Evolutionary conservation across 2,329 filamentous ascomycete species (phyloP).

Genomic region (Cephalotrichum gorgonifer): DNA sequence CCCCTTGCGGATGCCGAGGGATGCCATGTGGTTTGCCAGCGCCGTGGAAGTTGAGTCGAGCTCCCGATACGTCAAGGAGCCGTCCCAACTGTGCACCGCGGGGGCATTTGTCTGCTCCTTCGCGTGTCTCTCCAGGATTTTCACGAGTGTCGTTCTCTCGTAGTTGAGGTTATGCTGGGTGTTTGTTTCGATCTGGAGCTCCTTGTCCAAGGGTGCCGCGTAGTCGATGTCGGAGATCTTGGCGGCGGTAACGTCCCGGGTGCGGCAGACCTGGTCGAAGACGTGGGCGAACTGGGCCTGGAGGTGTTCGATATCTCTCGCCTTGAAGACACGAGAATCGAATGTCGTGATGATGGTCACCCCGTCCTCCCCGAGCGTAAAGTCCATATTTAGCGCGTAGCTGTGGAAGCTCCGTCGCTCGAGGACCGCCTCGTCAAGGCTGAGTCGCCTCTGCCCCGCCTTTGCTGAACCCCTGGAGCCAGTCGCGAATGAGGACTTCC

Average conservation of each 20-base stretch:
- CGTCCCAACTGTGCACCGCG: slow-evolving; percentile 35
- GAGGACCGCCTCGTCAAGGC: slow-evolving; percentile 43
- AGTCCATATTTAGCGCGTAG: slow-evolving; percentile 34
- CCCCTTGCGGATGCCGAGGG: slow-evolving; percentile 16
- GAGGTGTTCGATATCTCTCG: not conserved
- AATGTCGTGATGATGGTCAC: not conserved
- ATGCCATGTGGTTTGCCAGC: slow-evolving; percentile 9
- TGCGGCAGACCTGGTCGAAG: not conserved
- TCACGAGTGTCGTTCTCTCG: not conserved
- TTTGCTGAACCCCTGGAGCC: too few species aligned
- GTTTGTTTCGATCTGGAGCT: not conserved
- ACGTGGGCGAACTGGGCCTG: not conserved
- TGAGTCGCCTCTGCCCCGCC: too few species aligned
- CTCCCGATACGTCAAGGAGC: slow-evolving; percentile 28
- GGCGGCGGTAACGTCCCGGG: not conserved
- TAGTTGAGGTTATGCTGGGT: not conserved
- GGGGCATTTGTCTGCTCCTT: not conserved
- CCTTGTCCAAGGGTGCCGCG: not conserved
- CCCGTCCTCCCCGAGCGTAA: not conserved
- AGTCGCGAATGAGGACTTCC: slow-evolving; percentile 13
- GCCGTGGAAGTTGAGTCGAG: slow-evolving; percentile 12
- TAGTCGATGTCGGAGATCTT: not conserved
- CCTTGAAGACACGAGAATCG: not conserved
- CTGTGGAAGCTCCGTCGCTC: slow-evolving; percentile 57
- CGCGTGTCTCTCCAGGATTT: not conserved